A percentile compares a stretch with the other conserved stretches of the same genome.
Evolutionary conservation across 2,329 filamentous ascomycete genomes (phyloP).

Genomic region (Sarocladium strictum): DNA sequence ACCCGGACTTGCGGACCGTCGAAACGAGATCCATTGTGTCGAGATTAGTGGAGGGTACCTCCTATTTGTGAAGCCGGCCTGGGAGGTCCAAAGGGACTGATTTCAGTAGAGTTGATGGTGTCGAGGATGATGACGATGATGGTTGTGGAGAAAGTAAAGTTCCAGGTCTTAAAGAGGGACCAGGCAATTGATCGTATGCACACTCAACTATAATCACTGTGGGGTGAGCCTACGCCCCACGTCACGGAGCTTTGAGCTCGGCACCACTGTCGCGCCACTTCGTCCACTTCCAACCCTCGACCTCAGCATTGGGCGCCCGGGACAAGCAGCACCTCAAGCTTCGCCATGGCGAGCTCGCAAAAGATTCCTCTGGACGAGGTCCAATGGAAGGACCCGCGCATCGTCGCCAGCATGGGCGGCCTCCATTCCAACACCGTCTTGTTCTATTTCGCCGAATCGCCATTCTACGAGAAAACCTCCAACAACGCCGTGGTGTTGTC

Average conservation of each 20-base stretch:
- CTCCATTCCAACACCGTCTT: slow-evolving; percentile 61
- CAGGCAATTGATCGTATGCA: not conserved
- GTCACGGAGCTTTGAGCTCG: not conserved
- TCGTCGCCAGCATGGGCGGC: slow-evolving; percentile 45
- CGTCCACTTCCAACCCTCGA: not conserved
- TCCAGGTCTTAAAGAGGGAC: not conserved
- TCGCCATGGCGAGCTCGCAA: slow-evolving; percentile 36
- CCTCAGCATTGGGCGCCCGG: not conserved
- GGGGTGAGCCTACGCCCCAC: slow-evolving; percentile 1
- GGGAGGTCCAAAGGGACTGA: too few relatives aligned
- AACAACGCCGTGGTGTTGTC: slow-evolving; percentile 60
- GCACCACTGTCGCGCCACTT: not conserved
- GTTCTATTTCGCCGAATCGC: slow-evolving; percentile 62
- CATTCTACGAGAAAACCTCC: slow-evolving; percentile 62
- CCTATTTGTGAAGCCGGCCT: too few relatives aligned
- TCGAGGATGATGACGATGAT: not conserved
- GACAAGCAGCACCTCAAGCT: not conserved
- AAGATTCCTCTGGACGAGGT: slow-evolving; percentile 59
- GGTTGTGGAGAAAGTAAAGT: not conserved
- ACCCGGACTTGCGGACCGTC: slow-evolving; percentile 83
- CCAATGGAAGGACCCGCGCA: slow-evolving; percentile 53
- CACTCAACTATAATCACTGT: not conserved
- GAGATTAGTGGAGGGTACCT: too few relatives aligned
- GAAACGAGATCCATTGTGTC: slow-evolving; percentile 84
- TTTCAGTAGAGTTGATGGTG: too few relatives aligned